Evolutionary conservation across 1,139 yeast species (phyloP), one percentile per base, ranked within the genome.

Genomic region (Petasospora rhodanensis): DNA sequence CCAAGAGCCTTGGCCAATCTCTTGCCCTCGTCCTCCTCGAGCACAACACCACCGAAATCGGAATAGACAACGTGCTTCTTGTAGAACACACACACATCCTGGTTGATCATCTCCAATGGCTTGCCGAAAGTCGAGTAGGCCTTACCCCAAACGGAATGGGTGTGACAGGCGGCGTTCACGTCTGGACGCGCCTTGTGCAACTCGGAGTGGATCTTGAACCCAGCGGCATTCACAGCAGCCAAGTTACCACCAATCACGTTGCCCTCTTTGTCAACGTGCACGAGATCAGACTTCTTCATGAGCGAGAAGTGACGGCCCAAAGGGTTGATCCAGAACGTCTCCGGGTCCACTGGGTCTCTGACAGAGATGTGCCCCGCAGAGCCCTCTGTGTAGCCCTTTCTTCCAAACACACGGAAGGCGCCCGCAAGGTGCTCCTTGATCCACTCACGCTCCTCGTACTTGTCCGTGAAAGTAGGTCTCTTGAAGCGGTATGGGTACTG

Each of bases 281-380:
- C 89, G 72, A 83, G 70, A 50, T 83, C 93, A 26, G 76, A 64
- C 12, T 82, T 89, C 47, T 69, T 78, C 47, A 83, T 66, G 37
- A 80, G 59, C 11, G 78, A 77, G 55, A 79, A 82, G 54, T 83
- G 94, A 42, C 70, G 72, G 14, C 81, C 86, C 38, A 82, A 59
- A 3, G 91, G 91, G 55, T 81, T 81, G 54, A 81, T 79, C 91
- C 93, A 82, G 54, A 82, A 82, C 3, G 86, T 79, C 24, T 66
- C 56, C 15, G 79, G 76, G 42, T 77, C 73, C 26, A 80, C 75
- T 4, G 94, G 93, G 50, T 83, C 94, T 43, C 89, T 69, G 11
- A 83, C 69, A 3, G 89, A 79, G 34, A 83, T 81, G 53, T 83
- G 94, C 20, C 94, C 94, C 1, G 94, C 86, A 14, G 76, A 57